phyloP scores from a whole-genome alignment of 345 rosid genomes.

The Brassica carinata region DNA sequence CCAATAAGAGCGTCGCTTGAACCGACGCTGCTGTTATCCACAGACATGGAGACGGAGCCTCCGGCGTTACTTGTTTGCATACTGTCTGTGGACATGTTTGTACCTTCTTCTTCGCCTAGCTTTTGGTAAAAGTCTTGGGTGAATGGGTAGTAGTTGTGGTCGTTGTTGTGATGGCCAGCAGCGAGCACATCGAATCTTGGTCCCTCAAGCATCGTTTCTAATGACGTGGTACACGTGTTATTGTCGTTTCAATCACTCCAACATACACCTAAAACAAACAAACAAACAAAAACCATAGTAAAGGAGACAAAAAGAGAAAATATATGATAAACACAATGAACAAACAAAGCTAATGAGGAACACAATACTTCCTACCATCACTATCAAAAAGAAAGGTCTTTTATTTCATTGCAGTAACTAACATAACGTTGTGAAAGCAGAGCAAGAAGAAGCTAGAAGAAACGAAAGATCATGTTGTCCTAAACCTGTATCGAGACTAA shows the following conservation, averaged over 20 bases:
- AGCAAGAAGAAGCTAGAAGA: conserved; percentile 9
- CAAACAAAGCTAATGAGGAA: too few species aligned
- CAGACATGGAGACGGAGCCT: conserved; percentile 67
- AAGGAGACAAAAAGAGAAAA: neutral
- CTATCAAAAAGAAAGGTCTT: too few species aligned
- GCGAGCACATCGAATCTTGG: conserved; percentile 46
- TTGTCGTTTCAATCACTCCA: conserved; percentile 14
- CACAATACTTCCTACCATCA: too few species aligned
- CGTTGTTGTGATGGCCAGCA: conserved; percentile 34
- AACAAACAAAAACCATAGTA: neutral
- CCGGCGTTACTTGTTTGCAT: conserved; percentile 62
- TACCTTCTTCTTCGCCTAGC: conserved; percentile 60
- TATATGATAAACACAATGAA: too few species aligned
- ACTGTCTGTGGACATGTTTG: conserved; percentile 62
- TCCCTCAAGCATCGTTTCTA: conserved; percentile 41
- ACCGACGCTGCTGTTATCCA: conserved; percentile 66
- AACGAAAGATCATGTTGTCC: neutral
- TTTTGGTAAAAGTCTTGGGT: conserved; percentile 60
- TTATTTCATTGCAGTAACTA: neutral
- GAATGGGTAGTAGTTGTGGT: conserved; percentile 52
- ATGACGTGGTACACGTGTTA: conserved; percentile 17
- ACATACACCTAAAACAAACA: conserved; percentile 17
- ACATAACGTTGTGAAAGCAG: neutral
- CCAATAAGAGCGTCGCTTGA: conserved; percentile 63
- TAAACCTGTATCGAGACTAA: neutral